Percentiles rank a stretch among this genome's conserved stretches.
Conservation (phyloP, 495 filamentous ascomycete species). For the Neurospora sublineolata region DNA sequence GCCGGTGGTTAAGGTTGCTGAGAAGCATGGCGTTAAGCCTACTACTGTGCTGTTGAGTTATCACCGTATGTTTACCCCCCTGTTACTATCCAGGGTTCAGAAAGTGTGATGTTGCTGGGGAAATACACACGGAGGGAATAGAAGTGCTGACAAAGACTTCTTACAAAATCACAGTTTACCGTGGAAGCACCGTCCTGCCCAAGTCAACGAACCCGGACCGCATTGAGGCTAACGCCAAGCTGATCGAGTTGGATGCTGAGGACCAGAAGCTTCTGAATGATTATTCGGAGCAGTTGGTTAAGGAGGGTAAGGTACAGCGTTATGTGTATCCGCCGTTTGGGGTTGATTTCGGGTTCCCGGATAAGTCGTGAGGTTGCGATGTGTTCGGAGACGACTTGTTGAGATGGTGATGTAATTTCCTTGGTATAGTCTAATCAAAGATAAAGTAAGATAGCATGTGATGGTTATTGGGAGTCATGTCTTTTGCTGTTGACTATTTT, state of each 20-base stretch:
- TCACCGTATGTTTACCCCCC: conserved; percentile 44
- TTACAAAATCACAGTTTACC: conserved; percentile 39
- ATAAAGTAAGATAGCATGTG: not conserved
- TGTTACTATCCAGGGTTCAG: not conserved
- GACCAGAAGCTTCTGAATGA: conserved; percentile 55
- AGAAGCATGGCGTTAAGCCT: conserved; percentile 53
- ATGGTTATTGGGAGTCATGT: not conserved
- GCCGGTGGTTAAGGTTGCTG: conserved; percentile 55
- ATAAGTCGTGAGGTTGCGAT: conserved; percentile 37
- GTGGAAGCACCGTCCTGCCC: conserved; percentile 62
- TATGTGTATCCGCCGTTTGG: conserved; percentile 75
- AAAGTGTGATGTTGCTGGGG: not conserved
- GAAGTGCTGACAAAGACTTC: not conserved
- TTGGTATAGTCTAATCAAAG: not conserved
- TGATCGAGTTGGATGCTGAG: conserved; percentile 53
- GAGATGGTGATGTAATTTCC: not conserved
- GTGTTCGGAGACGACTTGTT: not conserved
- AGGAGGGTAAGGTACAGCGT: conserved; percentile 50
- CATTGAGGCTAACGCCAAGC: conserved; percentile 61
- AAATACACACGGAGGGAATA: not conserved
- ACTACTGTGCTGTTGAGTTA: conserved; percentile 61
- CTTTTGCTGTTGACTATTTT: not conserved
- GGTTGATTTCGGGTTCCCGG: conserved; percentile 65
- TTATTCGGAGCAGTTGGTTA: conserved; percentile 46
- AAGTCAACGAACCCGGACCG: conserved; percentile 68